Conservation (phyloP, 2,329 filamentous ascomycete genomes). For the Aspergillus caelatus region DNA sequence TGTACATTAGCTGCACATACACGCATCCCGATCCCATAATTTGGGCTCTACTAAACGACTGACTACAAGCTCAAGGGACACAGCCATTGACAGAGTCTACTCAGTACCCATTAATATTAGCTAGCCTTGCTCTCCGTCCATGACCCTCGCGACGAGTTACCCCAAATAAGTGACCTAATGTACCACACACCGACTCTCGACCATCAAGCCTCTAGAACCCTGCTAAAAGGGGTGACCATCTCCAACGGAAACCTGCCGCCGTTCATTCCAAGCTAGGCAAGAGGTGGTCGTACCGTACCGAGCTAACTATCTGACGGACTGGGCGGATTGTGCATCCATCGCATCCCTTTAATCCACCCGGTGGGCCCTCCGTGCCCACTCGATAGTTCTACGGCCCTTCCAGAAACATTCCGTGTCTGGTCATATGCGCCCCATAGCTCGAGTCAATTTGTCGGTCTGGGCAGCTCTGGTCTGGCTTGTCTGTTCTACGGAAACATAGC, state of each 20-base stretch:
- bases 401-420: conserved; percentile 21
- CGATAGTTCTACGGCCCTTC: conserved; percentile 24
- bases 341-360: conserved; percentile 4
- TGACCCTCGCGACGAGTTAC: neutral
- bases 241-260: conserved; percentile 1
- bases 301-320: conserved; percentile 1
- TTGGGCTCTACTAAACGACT: neutral
- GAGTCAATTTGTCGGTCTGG: conserved; percentile 6
- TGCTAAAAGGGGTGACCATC: neutral
- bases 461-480: conserved; percentile 2
- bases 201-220: neutral
- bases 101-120: neutral
- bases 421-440: conserved; percentile 1
- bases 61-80: neutral
- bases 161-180: neutral
- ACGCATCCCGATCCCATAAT: neutral
- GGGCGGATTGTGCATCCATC: conserved; percentile 1
- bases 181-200: conserved; percentile 2
- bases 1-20: neutral
- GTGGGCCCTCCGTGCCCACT: conserved; percentile 3
- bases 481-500: neutral
- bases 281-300: neutral
- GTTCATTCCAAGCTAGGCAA: neutral
- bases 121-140: neutral
- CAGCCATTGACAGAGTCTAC: neutral